Conservation (phyloP, 176 grass and related monocot species). For the Bothriochloa decipiens region DNA sequence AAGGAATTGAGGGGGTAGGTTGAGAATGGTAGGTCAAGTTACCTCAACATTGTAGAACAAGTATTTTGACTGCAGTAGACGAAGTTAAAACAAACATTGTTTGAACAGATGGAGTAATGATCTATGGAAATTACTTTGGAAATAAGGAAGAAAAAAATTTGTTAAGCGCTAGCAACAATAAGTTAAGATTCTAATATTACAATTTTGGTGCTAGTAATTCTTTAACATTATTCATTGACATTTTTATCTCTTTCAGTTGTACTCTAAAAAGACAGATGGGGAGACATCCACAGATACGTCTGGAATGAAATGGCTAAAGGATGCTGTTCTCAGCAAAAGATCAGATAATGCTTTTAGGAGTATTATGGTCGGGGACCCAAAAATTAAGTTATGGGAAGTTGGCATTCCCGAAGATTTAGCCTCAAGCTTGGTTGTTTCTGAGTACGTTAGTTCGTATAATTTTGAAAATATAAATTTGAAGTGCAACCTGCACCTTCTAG, state of each 20-base stretch:
- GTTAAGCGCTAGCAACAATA: background rate
- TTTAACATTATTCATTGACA: conserved; percentile 23
- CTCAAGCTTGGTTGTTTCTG: conserved; percentile 61
- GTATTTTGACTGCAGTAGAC: background rate
- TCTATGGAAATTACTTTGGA: conserved; percentile 10
- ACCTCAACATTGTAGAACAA: background rate
- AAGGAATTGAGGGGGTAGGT: background rate
- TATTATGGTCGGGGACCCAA: conserved; percentile 89
- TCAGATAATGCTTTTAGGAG: conserved; percentile 79
- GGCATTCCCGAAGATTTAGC: conserved; percentile 73
- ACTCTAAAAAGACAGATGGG: conserved; percentile 66
- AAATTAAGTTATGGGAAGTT: conserved; percentile 76
- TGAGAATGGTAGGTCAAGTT: background rate
- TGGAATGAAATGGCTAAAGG: conserved; percentile 91
- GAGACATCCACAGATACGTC: conserved; percentile 52
- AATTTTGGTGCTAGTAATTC: background rate
- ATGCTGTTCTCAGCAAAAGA: conserved; percentile 85
- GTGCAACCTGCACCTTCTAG: conserved; percentile 66
- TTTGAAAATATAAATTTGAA: conserved; percentile 56
- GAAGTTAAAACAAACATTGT: background rate
- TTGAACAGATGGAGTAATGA: background rate
- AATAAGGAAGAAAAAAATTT: background rate
- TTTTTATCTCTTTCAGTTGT: conserved; percentile 54
- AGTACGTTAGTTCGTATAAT: conserved; percentile 71
- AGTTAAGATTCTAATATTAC: conserved; percentile 4